Evolutionary conservation across 441 rosid species (phyloP).

Genomic region (Capsella rubella): DNA sequence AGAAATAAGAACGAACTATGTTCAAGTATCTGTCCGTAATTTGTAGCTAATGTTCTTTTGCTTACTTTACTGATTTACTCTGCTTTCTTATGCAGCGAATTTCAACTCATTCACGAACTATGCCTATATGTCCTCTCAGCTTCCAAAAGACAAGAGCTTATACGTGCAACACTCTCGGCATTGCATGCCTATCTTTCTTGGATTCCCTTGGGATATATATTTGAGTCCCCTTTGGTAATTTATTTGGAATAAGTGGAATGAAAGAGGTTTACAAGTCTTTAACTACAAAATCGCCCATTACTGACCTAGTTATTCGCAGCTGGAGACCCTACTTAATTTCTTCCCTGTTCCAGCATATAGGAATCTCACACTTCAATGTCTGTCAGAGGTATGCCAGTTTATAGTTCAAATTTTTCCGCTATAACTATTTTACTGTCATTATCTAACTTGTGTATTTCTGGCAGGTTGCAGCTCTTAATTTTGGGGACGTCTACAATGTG

Average conservation of each 20-base stretch:
- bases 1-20: not conserved
- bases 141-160: slow-evolving; percentile 95
- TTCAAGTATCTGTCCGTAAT: slow-evolving; percentile 20
- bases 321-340: slow-evolving; percentile 91
- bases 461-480: slow-evolving; percentile 93
- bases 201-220: slow-evolving; percentile 99
- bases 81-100: slow-evolving; percentile 76
- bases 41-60: slow-evolving; percentile 15
- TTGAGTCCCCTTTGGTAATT: slow-evolving; percentile 95
- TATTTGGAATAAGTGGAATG: slow-evolving; percentile 26
- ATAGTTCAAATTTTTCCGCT: slow-evolving; percentile 14
- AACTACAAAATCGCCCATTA: not conserved
- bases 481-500: slow-evolving; percentile 84
- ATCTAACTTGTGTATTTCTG: slow-evolving; percentile 32
- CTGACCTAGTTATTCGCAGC: slow-evolving; percentile 54
- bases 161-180: slow-evolving; percentile 92
- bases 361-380: slow-evolving; percentile 95
- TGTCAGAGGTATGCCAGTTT: slow-evolving; percentile 77
- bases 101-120: slow-evolving; percentile 98
- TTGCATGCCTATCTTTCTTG: slow-evolving; percentile 99
- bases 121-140: slow-evolving; percentile 97
- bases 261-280: slow-evolving; percentile 10
- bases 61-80: slow-evolving; percentile 18
- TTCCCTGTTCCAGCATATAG: slow-evolving; percentile 84
- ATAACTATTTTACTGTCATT: slow-evolving; percentile 8